Base-by-base conservation (phyloP, 2,329 filamentous ascomycete species). In the Capronia coronata region DNA sequence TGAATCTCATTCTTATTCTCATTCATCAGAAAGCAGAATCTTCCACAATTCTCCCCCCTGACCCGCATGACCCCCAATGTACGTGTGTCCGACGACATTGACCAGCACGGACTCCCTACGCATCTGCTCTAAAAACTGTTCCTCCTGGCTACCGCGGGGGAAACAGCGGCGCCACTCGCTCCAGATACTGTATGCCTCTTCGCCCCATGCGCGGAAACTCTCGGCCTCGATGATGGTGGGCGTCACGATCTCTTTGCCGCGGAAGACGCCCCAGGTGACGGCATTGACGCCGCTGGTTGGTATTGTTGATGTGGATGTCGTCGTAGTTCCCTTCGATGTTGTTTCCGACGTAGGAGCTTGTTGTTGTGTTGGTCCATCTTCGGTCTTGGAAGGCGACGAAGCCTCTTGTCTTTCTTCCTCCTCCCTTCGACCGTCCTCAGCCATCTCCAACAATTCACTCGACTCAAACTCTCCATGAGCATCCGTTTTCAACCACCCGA, bases 141-240 rank as follows among this genome's bases (percentile, higher is more conserved):
- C 82, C 51, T 83, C 89, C 44, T 79, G 75, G 2, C 83, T 85
- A 4, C 79, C 81, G 41, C 82, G 77, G n/a, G 81, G 81, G 67
- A 95, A 97, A 40, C 96, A 85, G 59, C 86, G 78, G 53, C 86
- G 83, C 93, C 93, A 98, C 72, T 97, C 93, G 35, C 76, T 79
- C 86, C 91, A 97, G 63, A 97, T 95, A 25, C 84, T 85, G 71
- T 93, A 98, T 1, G 93, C 91, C 74, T 98, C 93, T 64, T 97
- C 93, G 49, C 82, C 79, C 93, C 93, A 98, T 6, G 90, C 88
- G 55, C 82, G 78, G 75, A 97, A 97, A 65, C 86, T 93, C 44
- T 95, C 87, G 60, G 90, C 87, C 66, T 97, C 91, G 62, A 97
- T 94, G 63, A 97, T 97, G 1, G 91, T 97, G 2, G 91, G 91